Base-by-base conservation (phyloP, 768 basidiomycete genomes). In the Naganishia onofrii region DNA sequence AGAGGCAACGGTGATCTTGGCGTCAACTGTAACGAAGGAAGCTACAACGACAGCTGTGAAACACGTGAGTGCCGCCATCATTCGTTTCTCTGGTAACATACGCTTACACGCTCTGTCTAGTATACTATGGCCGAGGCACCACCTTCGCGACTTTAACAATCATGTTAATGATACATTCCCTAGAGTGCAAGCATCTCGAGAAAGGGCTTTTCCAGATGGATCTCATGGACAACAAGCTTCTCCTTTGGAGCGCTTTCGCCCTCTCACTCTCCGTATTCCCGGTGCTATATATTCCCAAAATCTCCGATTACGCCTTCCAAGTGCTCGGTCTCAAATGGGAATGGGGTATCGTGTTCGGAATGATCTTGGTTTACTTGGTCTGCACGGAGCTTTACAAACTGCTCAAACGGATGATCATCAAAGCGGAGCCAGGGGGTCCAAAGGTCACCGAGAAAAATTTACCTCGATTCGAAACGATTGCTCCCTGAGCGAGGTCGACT, bases 71-170 rank as follows among this genome's bases (percentile, higher is more conserved):
- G 13, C 42, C n/a, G 5, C 1, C 10, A 28, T 26, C 19, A 13
- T n/a, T 32, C 26, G n/a, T 51, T 5, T 44, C 42, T 23, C 12
- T 2, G 12, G 26, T 29, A 2, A 29, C 8, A 29, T 5, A 5
- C 21, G 21, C 48, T 32, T 21, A 28, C 29, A 48, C 4, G 21
- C 36, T 60, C 28, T 44, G 9, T 34, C 42, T 23, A 68, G 81
- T 83, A 10, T 84, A 80, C 76, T 76, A 79, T 26, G 83, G 81
- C 15, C 81, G 83, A 53, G 77, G 77, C 0, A 79, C 82, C 2
- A 79, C 79, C 17, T 83, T 82, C 65, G 76, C 82, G 7, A 79
- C 78, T 3, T 72, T 82, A 29, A 76, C 82, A 60, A 80, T 83
- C 79, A 74, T 76, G 55, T 74, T 80, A 68, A 76, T 77, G 78